A percentile compares a stretch with the other conserved stretches of the same genome.
These are phyloP conservation scores for Fraxinus velutina DNA, from an alignment of 305 asterid genomes.

Conservation along the genomic window DNA sequence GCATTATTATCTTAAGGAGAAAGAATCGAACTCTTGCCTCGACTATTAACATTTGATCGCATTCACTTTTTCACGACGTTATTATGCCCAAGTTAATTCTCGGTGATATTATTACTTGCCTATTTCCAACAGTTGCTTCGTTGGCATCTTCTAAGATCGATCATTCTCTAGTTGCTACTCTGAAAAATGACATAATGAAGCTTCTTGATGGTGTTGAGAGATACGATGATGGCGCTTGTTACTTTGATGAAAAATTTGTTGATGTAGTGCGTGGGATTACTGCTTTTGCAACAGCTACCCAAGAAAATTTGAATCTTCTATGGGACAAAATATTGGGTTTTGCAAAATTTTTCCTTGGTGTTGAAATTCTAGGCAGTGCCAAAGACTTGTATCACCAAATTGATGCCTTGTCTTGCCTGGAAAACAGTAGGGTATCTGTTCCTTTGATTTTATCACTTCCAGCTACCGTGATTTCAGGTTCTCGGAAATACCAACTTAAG, in stretches of 20 bases:
- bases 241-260: conserved; percentile 78
- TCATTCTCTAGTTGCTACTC: conserved; percentile 31
- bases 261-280: conserved; percentile 80
- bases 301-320: conserved; percentile 70
- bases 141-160: too few species aligned
- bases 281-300: conserved; percentile 60
- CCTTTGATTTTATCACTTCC: conserved; percentile 88
- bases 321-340: conserved; percentile 79
- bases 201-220: conserved; percentile 80
- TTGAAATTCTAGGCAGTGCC: conserved; percentile 77
- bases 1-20: too few species aligned
- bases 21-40: too few species aligned
- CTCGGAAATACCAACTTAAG: conserved; percentile 79
- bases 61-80: too few species aligned
- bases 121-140: too few species aligned
- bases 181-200: conserved; percentile 68
- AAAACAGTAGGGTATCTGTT: conserved; percentile 68
- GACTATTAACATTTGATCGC: too few species aligned
- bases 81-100: too few species aligned
- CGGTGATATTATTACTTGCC: too few species aligned
- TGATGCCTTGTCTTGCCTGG: conserved; percentile 73
- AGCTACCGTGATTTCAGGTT: conserved; percentile 66
- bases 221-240: conserved; percentile 87
- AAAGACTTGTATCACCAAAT: conserved; percentile 80
- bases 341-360: conserved; percentile 81